Evolutionary conservation across 768 basidiomycete genomes (phyloP).

Genomic region (Kwoniella mangroviensis): DNA sequence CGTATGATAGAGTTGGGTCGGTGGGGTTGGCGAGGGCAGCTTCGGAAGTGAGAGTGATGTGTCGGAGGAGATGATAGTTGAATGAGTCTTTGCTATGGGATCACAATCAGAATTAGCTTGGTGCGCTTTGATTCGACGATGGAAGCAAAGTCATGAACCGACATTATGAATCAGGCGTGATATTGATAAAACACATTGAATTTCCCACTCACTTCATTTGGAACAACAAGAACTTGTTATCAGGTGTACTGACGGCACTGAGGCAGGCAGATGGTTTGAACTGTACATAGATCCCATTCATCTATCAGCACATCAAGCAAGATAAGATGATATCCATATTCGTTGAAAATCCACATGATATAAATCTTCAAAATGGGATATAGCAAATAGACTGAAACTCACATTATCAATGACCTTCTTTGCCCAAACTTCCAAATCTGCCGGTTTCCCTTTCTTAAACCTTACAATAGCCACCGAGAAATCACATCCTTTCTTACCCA

Average conservation of each 20-base stretch:
- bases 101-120: constrained; percentile 58
- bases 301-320: not conserved
- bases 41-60: constrained; percentile 49
- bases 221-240: constrained; percentile 75
- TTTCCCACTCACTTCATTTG: constrained; percentile 58
- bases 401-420: constrained; percentile 75
- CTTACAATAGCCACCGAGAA: constrained; percentile 90
- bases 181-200: not conserved
- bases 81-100: constrained; percentile 67
- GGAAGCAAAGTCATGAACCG: not conserved
- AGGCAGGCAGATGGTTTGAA: constrained; percentile 85
- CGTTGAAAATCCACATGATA: not conserved
- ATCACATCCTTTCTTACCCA: constrained; percentile 91
- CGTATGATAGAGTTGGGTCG: constrained; percentile 65
- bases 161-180: not conserved
- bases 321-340: not conserved
- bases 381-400: constrained; percentile 46
- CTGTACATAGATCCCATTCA: constrained; percentile 58
- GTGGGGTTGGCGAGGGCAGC: constrained; percentile 60
- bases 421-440: constrained; percentile 68
- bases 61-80: constrained; percentile 58
- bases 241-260: constrained; percentile 41
- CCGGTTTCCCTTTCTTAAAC: constrained; percentile 79
- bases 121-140: not conserved
- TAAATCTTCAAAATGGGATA: too few species aligned